Base-by-base conservation (phyloP, 176 grass and related monocot species). In the Otatea glauca region DNA sequence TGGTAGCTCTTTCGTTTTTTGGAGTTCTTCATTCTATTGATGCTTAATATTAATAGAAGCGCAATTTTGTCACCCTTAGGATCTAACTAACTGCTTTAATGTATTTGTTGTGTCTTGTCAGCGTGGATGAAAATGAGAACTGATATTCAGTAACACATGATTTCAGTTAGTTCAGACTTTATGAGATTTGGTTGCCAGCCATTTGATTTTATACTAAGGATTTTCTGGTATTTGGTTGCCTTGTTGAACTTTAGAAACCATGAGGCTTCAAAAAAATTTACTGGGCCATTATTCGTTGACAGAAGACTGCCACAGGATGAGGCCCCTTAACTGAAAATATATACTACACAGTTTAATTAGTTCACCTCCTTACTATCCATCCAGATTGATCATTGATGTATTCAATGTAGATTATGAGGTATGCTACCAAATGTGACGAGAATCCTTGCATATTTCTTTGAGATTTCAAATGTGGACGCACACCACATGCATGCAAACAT, bases 101-200 rank as follows among this genome's bases (percentile, higher is more conserved):
- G 50, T 65, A 3, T 73, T 70, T 61, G 9, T 54, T 76, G 10
- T 48, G 9, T 80, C 51, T 65, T 73, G 68, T 51, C 21, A 39
- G 32, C 0, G 4, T 14, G 0, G 15, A 55, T 64, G 47, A 38
- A 71, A 23, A 44, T 58, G 44, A n/a, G 45, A 34, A 25, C 58
- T 42, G 17, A 0, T 25, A 55, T 20, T 41, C n/a, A 55, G 58
- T 42, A 53, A 4, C 56, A 86, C 5, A 18, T 64, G 44, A 24
- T 86, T 73, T 86, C 3, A 32, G 2, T 80, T 80, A 74, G n/a
- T 49, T 41, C 17, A 42, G 45, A 25, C 53, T 56, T 54, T 16
- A 32, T 66, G 16, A 7, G 4, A 51, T 80, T 72, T 71, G 53
- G 41, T 79, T 79, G 41, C 42, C 10, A 35, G 39, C 58, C 13